These are phyloP conservation scores for Leptographium lundbergii DNA, from an alignment of 2,329 filamentous ascomycete genomes.

Conservation along the genomic window DNA sequence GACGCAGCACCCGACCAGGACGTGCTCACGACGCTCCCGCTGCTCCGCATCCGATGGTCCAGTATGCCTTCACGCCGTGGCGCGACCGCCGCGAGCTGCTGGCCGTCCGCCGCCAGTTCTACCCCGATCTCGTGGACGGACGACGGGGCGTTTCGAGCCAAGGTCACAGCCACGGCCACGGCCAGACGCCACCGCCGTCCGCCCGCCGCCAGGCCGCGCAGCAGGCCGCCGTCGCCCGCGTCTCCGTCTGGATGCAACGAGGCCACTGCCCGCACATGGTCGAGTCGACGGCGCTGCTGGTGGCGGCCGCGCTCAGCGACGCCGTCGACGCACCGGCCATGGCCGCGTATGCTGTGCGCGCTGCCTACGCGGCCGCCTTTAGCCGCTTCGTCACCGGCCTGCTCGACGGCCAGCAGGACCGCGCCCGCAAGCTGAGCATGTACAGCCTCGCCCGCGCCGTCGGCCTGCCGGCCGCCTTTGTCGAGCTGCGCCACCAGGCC, in stretches of 20 bases:
- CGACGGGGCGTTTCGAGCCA: neutral
- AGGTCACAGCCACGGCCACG: neutral
- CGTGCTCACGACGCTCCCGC: neutral
- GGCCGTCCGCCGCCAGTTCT: conserved; percentile 51
- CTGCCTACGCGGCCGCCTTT: conserved; percentile 64
- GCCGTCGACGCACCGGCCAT: conserved; percentile 11
- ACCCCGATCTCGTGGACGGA: conserved; percentile 23
- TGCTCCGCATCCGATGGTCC: conserved; percentile 37
- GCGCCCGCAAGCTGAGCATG: conserved; percentile 58
- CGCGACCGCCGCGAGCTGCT: conserved; percentile 53
- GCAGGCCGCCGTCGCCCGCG: conserved; percentile 39
- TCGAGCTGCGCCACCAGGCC: conserved; percentile 79
- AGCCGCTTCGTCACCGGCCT: conserved; percentile 74
- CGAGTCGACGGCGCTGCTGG: conserved; percentile 64
- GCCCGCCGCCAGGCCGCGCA: conserved; percentile 18
- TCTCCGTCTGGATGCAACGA: conserved; percentile 59
- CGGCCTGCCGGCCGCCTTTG: conserved; percentile 63
- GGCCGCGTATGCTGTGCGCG: conserved; percentile 44
- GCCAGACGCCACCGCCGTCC: neutral
- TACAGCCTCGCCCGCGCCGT: conserved; percentile 57
- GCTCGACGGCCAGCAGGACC: conserved; percentile 60
- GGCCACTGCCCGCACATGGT: conserved; percentile 67
- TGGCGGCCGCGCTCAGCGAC: conserved; percentile 15
- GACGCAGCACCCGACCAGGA: neutral
- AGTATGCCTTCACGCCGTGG: conserved; percentile 66